Conservation (phyloP, 306 rosid species). For the Lablab purpureus region DNA sequence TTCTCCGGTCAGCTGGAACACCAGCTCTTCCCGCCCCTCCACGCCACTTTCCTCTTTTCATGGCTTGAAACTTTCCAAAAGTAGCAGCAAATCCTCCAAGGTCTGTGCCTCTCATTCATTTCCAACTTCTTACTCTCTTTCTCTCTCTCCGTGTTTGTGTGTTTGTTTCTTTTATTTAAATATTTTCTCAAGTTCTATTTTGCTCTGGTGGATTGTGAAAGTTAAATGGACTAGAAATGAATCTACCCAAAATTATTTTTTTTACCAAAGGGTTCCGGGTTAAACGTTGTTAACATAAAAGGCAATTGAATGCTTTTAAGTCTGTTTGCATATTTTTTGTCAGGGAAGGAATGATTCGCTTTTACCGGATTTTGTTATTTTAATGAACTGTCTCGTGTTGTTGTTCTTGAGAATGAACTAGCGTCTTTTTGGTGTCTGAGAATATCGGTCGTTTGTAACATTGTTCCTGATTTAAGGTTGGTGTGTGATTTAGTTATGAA, state of each 20-base stretch:
- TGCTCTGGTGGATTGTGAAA: constrained; percentile 38
- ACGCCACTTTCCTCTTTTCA: constrained; percentile 51
- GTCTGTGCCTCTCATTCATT: constrained; percentile 39
- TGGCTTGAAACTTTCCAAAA: constrained; percentile 50
- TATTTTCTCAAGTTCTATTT: constrained; percentile 16
- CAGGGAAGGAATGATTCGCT: neutral
- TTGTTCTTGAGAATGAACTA: neutral
- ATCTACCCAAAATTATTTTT: constrained; percentile 26
- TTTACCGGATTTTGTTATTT: neutral
- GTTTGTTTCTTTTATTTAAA: neutral
- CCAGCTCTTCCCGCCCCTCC: constrained; percentile 44
- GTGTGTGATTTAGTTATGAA: constrained; percentile 12
- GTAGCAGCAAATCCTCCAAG: constrained; percentile 60
- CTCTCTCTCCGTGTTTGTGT: neutral
- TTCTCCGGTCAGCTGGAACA: constrained; percentile 67
- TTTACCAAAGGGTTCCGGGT: neutral
- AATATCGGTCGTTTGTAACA: neutral
- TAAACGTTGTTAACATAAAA: neutral
- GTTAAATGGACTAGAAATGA: constrained; percentile 21
- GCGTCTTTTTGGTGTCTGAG: neutral
- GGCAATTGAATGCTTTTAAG: neutral
- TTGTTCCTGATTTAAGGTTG: neutral
- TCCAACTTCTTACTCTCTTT: neutral
- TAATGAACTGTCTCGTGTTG: neutral
- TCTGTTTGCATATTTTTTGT: neutral